Percentiles rank a stretch among this genome's conserved stretches.
phyloP scores from a whole-genome alignment of 2,329 filamentous ascomycete species.

The Fusarium sp. region DNA sequence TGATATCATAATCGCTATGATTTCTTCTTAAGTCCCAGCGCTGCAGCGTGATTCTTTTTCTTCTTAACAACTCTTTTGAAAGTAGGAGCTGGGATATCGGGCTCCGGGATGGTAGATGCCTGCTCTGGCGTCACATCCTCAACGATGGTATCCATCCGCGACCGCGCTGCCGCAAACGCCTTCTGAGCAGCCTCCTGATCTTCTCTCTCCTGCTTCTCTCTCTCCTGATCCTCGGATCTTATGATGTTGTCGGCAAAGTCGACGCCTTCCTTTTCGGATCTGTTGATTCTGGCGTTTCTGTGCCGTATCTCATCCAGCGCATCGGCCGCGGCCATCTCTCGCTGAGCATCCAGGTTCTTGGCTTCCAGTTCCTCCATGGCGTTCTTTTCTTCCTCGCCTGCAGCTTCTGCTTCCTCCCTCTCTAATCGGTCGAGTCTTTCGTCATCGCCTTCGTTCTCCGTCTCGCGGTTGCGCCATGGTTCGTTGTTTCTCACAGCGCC shows the following conservation, averaged over 20 bases:
- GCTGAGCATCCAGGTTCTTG: slow-evolving; percentile 91
- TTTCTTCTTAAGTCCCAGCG: slow-evolving; percentile 91
- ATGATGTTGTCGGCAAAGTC: slow-evolving; percentile 70
- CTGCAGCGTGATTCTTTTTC: slow-evolving; percentile 83
- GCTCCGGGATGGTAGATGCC: slow-evolving; percentile 5
- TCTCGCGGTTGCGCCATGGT: slow-evolving; percentile 78
- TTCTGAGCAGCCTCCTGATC: slow-evolving; percentile 83
- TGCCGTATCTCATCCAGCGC: slow-evolving; percentile 94
- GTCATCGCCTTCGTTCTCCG: slow-evolving; percentile 85
- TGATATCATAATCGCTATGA: slow-evolving; percentile 50
- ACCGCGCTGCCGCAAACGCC: slow-evolving; percentile 78
- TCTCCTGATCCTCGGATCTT: slow-evolving; percentile 69
- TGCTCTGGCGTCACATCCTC: slow-evolving; percentile 57
- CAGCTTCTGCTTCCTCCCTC: slow-evolving; percentile 75
- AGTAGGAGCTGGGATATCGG: slow-evolving; percentile 49
- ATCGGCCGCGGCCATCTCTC: slow-evolving; percentile 97
- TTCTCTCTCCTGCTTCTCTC: slow-evolving; percentile 78
- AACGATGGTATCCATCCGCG: slow-evolving; percentile 67
- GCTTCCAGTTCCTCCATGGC: slow-evolving; percentile 96
- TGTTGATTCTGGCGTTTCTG: slow-evolving; percentile 88
- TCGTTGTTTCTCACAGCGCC: slow-evolving; percentile 96
- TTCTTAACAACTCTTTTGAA: slow-evolving; percentile 85
- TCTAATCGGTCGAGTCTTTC: slow-evolving; percentile 88
- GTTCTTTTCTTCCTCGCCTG: slow-evolving; percentile 79
- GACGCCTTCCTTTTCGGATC: slow-evolving; percentile 76